Percentiles rank a stretch among this genome's conserved stretches.
Evolutionary conservation across 2,329 filamentous ascomycete genomes (phyloP).

Genomic region (Neurospora crassa): DNA sequence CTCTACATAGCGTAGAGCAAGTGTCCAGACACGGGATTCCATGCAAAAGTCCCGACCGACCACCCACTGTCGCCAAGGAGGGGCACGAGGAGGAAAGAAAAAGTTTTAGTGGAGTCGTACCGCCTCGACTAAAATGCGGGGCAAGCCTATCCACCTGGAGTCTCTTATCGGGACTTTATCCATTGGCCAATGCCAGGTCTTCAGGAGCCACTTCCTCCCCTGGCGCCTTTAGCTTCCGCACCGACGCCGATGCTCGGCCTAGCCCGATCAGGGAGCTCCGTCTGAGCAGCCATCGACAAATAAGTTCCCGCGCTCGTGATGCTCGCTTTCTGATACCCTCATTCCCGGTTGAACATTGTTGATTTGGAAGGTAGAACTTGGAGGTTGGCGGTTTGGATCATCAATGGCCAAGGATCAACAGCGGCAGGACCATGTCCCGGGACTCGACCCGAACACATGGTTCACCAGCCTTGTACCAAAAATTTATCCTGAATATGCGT

Average conservation of each 20-base stretch:
- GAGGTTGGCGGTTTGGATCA: neutral
- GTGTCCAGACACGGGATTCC: neutral
- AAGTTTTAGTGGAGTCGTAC: neutral
- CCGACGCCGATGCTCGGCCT: neutral
- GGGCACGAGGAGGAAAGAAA: neutral
- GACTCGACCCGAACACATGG: neutral
- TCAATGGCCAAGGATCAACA: neutral
- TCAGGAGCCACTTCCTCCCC: neutral
- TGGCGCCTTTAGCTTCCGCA: neutral
- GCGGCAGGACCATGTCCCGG: neutral
- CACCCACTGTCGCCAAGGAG: neutral
- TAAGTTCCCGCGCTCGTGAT: neutral
- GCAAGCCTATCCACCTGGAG: neutral
- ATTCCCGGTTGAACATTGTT: neutral
- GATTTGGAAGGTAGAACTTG: neutral
- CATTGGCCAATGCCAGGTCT: neutral
- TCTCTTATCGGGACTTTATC: neutral
- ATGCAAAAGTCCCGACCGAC: neutral
- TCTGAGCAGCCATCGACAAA: neutral
- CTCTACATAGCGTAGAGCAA: neutral
- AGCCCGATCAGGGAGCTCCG: neutral
- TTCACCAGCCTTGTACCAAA: neutral
- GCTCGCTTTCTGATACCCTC: neutral
- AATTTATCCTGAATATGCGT: neutral
- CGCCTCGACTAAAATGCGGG: neutral